phyloP scores from a whole-genome alignment of 1,284 basidiomycete species.

The Pterulicium gracile region DNA sequence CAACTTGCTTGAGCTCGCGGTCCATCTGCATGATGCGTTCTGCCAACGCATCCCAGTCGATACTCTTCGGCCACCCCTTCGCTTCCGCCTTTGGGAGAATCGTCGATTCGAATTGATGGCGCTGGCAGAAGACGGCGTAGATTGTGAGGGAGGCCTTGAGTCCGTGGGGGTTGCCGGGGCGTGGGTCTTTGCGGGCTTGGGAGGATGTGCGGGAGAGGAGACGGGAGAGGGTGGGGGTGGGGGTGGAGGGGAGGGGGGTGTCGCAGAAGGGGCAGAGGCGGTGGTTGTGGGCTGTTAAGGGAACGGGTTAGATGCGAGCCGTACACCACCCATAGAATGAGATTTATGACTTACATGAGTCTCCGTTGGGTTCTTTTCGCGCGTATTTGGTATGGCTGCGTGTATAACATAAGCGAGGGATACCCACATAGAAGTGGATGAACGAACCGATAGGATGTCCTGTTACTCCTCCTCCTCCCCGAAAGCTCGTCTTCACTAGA shows the following conservation, averaged over 20 bases:
- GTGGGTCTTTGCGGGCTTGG: conserved; percentile 47
- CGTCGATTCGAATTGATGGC: conserved; percentile 63
- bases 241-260: conserved; percentile 45
- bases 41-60: conserved; percentile 49
- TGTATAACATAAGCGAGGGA: no score
- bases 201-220: conserved; percentile 40
- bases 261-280: conserved; percentile 57
- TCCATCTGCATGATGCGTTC: conserved; percentile 40
- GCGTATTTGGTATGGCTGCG: background rate
- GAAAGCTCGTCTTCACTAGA: background rate
- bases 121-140: conserved; percentile 61
- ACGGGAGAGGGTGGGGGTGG: conserved; percentile 44
- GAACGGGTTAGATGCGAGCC: conserved; percentile 16
- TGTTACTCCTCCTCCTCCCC: background rate
- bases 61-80: conserved; percentile 64
- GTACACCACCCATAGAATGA: background rate
- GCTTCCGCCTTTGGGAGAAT: conserved; percentile 57
- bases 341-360: background rate
- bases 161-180: conserved; percentile 51
- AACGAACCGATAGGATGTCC: background rate
- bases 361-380: background rate
- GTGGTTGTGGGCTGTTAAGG: conserved; percentile 31
- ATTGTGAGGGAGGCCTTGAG: conserved; percentile 47
- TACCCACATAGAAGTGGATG: background rate
- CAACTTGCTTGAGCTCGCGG: conserved; percentile 32